phyloP scores from a whole-genome alignment of 1,139 yeast species.

The Candida sanyaensis region DNA sequence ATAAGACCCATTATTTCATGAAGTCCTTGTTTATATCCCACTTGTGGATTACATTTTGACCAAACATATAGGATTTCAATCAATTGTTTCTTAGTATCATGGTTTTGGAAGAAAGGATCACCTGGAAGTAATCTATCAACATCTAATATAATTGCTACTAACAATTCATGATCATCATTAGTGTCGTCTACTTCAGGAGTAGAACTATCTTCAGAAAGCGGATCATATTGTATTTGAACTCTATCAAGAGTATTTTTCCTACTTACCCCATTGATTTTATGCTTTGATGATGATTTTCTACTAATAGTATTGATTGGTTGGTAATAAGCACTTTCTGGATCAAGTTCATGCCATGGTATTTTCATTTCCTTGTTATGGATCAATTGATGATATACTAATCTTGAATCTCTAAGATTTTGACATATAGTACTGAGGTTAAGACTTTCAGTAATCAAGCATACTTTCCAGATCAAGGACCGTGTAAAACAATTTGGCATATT shows the following conservation, averaged over 20 bases:
- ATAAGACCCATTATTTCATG: constrained; percentile 69
- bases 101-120: constrained; percentile 49
- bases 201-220: constrained; percentile 13
- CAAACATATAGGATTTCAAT: constrained; percentile 56
- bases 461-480: constrained; percentile 43
- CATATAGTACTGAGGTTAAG: constrained; percentile 28
- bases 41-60: constrained; percentile 50
- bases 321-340: constrained; percentile 31
- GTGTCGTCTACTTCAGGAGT: constrained; percentile 4
- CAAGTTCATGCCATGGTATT: constrained; percentile 43
- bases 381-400: constrained; percentile 42
- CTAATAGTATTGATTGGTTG: constrained; percentile 17
- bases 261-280: constrained; percentile 6
- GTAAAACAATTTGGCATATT: constrained; percentile 23
- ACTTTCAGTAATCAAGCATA: constrained; percentile 38
- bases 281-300: constrained; percentile 9
- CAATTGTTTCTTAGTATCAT: constrained; percentile 39
- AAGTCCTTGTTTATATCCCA: constrained; percentile 70
- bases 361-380: constrained; percentile 32
- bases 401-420: constrained; percentile 29
- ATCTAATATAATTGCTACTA: constrained; percentile 59
- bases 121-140: constrained; percentile 65
- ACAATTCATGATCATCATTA: constrained; percentile 23
- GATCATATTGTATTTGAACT: constrained; percentile 15
- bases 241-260: constrained; percentile 18